Evolutionary conservation across 331 rosid genomes (phyloP).

Genomic region (Erythrophleum ivorense): DNA sequence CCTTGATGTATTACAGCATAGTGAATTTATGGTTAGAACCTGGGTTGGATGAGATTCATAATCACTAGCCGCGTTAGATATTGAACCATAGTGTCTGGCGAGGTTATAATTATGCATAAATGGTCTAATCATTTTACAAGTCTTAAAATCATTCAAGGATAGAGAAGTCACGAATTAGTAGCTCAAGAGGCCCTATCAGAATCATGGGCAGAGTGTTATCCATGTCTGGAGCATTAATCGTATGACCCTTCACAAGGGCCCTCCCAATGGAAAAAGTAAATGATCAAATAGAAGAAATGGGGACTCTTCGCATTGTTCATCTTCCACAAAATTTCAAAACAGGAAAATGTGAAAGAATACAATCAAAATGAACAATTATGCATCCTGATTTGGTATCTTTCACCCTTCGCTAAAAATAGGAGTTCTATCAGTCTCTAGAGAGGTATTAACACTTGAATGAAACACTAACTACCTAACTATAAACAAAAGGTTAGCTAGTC

Average conservation of each 20-base stretch:
- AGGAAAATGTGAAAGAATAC: not conserved
- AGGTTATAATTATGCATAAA: too few relatives aligned
- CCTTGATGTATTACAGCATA: too few relatives aligned
- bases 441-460: not conserved
- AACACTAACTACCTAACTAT: conserved; percentile 26
- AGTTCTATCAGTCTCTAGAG: too few relatives aligned
- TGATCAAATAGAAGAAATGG: not conserved
- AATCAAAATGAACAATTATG: conserved; percentile 17
- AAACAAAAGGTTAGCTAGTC: conserved; percentile 30
- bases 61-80: too few relatives aligned
- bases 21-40: too few relatives aligned
- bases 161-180: too few relatives aligned
- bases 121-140: too few relatives aligned
- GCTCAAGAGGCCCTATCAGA: too few relatives aligned
- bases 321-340: not conserved
- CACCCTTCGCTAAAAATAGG: conserved; percentile 26
- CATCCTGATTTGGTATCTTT: conserved; percentile 45
- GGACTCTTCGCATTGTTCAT: not conserved
- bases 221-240: not conserved
- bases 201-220: not conserved
- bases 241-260: too few relatives aligned
- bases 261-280: not conserved
- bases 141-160: too few relatives aligned
- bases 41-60: too few relatives aligned
- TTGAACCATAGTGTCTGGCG: too few relatives aligned